Base-by-base conservation (phyloP, 1,284 basidiomycete genomes). In the Schizophyllum commune region DNA sequence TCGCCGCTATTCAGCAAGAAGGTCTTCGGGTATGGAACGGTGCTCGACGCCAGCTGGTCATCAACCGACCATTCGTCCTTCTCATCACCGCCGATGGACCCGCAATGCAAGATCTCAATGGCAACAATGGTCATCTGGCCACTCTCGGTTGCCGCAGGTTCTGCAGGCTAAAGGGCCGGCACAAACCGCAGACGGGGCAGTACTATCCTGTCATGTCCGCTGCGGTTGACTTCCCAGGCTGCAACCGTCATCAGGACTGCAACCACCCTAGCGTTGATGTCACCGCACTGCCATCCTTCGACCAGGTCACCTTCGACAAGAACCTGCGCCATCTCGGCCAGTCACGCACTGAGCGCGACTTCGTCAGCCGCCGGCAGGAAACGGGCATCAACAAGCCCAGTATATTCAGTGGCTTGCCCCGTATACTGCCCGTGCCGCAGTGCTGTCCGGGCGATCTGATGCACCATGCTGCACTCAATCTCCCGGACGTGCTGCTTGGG, bases 371-470 rank as follows among this genome's bases (percentile, higher is more conserved):
- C 9, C 64, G 63, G 0, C 55, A 21, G 1, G 60, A 66, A 32
- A 69, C 66, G 7, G 70, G 68, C 0, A 68, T 71, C 9, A 52
- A 32, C 1, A 59, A 59, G 32, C 57, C 60, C 2, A 60, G 55
- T 6, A 58, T 67, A 6, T 60, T 67, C n/a, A 32, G 55, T 7
- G 67, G 68, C 2, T 58, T 69, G 8, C 47, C 64, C 2, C 59
- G 27, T 15, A 47, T 56, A 0, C 61, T 68, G 4, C 57, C 62
- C 0, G 34, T 74, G 0, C 72, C 73, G 0, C 17, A 32, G 0
- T 67, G 64, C 55, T 72, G 74, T 56, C 58, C 62, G 0, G 62
- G 55, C 0, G 73, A 77, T 57, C 55, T 68, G 4, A 76, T 77
- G 74, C 75, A 77, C 58, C 61, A 61, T 0, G 58, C 66, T 0